Conservation (phyloP, 805 yeast genomes). For the Scheffersomyces amazonensis region DNA sequence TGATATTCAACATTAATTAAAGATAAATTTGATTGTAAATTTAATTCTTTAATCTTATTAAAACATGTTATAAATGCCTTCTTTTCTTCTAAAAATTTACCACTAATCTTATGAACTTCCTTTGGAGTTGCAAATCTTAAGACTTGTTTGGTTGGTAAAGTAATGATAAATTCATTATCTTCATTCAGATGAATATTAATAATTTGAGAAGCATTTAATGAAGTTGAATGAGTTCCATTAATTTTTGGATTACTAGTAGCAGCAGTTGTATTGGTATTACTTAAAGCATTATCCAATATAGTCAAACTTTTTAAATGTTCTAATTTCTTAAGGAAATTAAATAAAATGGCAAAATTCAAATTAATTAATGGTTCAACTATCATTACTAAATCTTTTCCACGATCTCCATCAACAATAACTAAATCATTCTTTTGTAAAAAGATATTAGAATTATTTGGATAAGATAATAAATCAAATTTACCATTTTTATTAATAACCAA, state of each 20-base stretch:
- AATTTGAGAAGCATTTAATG: slow-evolving; percentile 30
- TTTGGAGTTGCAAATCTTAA: slow-evolving; percentile 72
- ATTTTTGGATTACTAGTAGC: slow-evolving; percentile 15
- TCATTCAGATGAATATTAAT: slow-evolving; percentile 44
- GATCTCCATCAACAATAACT: slow-evolving; percentile 78
- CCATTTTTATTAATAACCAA: slow-evolving; percentile 61
- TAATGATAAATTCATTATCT: slow-evolving; percentile 59
- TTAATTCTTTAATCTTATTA: slow-evolving; percentile 44
- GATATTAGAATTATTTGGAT: slow-evolving; percentile 63
- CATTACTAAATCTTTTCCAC: slow-evolving; percentile 78
- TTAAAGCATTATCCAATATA: slow-evolving; percentile 22
- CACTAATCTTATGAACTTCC: slow-evolving; percentile 60
- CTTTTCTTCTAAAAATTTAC: slow-evolving; percentile 68
- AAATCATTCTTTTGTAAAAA: slow-evolving; percentile 58
- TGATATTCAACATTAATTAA: slow-evolving; percentile 45
- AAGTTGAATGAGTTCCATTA: slow-evolving; percentile 40
- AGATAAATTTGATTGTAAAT: slow-evolving; percentile 42
- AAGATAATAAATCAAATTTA: slow-evolving; percentile 66
- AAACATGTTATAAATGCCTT: slow-evolving; percentile 67
- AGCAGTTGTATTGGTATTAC: slow-evolving; percentile 11
- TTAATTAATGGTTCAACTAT: slow-evolving; percentile 63
- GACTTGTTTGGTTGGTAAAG: slow-evolving; percentile 74
- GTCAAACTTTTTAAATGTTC: slow-evolving; percentile 59
- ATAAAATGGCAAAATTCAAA: slow-evolving; percentile 63
- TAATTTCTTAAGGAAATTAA: slow-evolving; percentile 71